Evolutionary conservation across 2,329 filamentous ascomycete species (phyloP).

Genomic region (Aspergillus amoenus): DNA sequence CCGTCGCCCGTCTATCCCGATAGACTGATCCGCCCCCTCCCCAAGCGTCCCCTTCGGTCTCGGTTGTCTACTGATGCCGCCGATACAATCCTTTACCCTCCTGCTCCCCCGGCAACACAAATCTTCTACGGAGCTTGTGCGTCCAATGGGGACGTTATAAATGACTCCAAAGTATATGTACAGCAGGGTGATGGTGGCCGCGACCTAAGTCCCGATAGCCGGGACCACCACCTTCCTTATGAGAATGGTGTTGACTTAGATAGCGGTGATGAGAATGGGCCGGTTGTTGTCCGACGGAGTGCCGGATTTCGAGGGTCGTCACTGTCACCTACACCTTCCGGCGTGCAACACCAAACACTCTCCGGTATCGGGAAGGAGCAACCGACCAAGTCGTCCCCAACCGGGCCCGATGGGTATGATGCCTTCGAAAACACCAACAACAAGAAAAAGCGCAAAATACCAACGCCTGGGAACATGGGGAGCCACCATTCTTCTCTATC

Average conservation of each 20-base stretch:
- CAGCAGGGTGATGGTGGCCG: conserved; percentile 44
- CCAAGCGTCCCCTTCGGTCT: conserved; percentile 83
- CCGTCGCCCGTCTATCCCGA: conserved; percentile 80
- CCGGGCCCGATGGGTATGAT: conserved; percentile 86
- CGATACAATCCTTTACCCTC: conserved; percentile 77
- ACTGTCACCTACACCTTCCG: conserved; percentile 31
- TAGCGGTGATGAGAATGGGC: conserved; percentile 61
- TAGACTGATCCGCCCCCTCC: conserved; percentile 87
- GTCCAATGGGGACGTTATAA: conserved; percentile 56
- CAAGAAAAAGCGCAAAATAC: conserved; percentile 98
- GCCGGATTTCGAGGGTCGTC: conserved; percentile 41
- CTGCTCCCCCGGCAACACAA: conserved; percentile 67
- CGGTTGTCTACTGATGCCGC: conserved; percentile 82
- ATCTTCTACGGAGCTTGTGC: conserved; percentile 71
- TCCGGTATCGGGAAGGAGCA: conserved; percentile 28
- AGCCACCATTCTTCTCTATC: conserved; percentile 60
- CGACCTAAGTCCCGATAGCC: conserved; percentile 36
- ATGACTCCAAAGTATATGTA: conserved; percentile 47
- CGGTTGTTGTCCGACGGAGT: conserved; percentile 44
- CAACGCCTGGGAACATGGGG: conserved; percentile 73
- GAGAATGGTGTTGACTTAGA: conserved; percentile 58
- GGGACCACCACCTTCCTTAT: conserved; percentile 48
- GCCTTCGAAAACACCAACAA: conserved; percentile 98
- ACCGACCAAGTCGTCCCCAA: conserved; percentile 59
- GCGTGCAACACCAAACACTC: conserved; percentile 26